A percentile compares a stretch with the other conserved stretches of the same genome.
Conservation (phyloP, 495 filamentous ascomycete genomes). For the Platismatia glauca region DNA sequence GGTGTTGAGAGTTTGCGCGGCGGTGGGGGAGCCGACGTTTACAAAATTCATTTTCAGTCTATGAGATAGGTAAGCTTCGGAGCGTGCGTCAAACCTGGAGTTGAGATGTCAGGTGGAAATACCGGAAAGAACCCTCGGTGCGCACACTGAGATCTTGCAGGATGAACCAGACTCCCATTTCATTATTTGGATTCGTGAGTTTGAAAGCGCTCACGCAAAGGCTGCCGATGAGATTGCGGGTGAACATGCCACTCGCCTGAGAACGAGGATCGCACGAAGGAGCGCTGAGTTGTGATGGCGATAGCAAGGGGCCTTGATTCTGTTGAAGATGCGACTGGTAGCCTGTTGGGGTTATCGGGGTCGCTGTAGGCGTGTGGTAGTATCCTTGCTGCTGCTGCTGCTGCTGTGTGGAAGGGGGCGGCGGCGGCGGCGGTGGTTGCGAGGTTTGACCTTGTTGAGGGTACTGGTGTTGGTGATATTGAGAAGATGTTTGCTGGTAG, state of each 20-base stretch:
- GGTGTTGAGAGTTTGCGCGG: slow-evolving; percentile 50
- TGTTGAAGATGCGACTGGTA: slow-evolving; percentile 35
- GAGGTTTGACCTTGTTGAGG: slow-evolving; percentile 31
- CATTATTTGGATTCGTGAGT: slow-evolving; percentile 70
- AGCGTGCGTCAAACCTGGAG: slow-evolving; percentile 15
- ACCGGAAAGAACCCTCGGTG: slow-evolving; percentile 88
- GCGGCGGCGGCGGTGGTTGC: slow-evolving; percentile 24
- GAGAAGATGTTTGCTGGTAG: slow-evolving; percentile 15
- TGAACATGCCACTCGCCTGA: slow-evolving; percentile 80
- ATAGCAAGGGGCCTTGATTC: slow-evolving; percentile 30
- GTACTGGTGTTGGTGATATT: slow-evolving; percentile 27
- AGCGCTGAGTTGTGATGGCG: slow-evolving; percentile 27
- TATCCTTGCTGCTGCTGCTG: slow-evolving; percentile 9
- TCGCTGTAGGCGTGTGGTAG: slow-evolving; percentile 8
- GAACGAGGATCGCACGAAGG: slow-evolving; percentile 34
- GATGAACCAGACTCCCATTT: slow-evolving; percentile 94
- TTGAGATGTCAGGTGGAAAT: slow-evolving; percentile 24
- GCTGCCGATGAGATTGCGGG: slow-evolving; percentile 89
- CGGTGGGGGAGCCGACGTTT: slow-evolving; percentile 49
- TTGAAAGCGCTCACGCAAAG: slow-evolving; percentile 84
- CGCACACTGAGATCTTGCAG: slow-evolving; percentile 91
- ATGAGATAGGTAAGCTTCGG: slow-evolving; percentile 37
- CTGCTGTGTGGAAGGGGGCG: slow-evolving; percentile 13
- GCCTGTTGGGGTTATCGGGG: slow-evolving; percentile 16
- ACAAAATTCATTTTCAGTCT: slow-evolving; percentile 61